phyloP scores from a whole-genome alignment of 352 stramenopile species.

The Globisporangium parvum region DNA sequence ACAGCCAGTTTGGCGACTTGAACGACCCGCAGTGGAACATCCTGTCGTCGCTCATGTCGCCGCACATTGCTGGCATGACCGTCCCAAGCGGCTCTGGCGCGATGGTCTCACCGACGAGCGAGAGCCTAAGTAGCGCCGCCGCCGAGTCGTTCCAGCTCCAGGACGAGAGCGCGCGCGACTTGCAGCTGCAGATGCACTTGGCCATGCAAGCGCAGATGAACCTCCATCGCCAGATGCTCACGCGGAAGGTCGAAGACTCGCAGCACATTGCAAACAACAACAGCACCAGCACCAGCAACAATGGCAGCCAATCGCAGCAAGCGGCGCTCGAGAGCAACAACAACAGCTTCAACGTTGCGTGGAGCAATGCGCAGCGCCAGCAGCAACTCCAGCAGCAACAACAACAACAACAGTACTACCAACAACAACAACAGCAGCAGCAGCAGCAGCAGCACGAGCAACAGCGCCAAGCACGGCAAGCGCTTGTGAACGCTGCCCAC shows the following conservation, averaged over 20 bases:
- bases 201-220: conserved; percentile 88
- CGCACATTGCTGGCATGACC: conserved; percentile 40
- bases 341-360: conserved; percentile 12
- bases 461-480: conserved; percentile 8
- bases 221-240: conserved; percentile 83
- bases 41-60: conserved; percentile 72
- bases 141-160: conserved; percentile 52
- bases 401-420: conserved; percentile 15
- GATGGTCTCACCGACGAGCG: conserved; percentile 17
- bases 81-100: background rate
- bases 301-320: conserved; percentile 16
- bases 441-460: conserved; percentile 19
- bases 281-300: too few relatives aligned
- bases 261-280: too few relatives aligned
- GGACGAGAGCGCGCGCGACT: conserved; percentile 38
- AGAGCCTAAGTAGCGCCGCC: conserved; percentile 20
- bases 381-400: conserved; percentile 15
- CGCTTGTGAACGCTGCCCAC: conserved; percentile 10
- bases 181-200: conserved; percentile 83
- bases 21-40: conserved; percentile 77
- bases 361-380: conserved; percentile 9
- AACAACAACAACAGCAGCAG: conserved; percentile 11
- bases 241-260: conserved; percentile 77
- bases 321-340: conserved; percentile 6
- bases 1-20: conserved; percentile 28